A percentile compares a stretch with the other conserved stretches of the same genome.
These are phyloP conservation scores for Boletus eberwhitei DNA, from an alignment of 768 basidiomycete genomes.

Conservation along the genomic window DNA sequence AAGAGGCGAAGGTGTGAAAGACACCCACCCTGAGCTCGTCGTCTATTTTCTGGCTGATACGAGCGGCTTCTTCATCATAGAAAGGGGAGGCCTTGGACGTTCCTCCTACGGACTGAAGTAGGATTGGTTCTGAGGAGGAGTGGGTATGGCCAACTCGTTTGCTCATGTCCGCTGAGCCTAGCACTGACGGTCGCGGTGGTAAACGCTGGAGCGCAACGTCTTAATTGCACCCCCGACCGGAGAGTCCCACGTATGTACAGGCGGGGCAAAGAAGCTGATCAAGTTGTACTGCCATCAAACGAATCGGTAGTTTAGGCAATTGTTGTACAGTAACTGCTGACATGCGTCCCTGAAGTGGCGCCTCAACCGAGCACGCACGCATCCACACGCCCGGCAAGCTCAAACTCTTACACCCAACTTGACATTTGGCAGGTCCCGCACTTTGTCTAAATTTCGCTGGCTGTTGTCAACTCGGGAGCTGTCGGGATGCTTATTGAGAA, in stretches of 20 bases:
- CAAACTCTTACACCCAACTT: not conserved
- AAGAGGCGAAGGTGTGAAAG: not conserved
- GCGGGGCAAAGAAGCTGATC: slow-evolving; percentile 35
- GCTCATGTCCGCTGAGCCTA: slow-evolving; percentile 24
- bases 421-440: not conserved
- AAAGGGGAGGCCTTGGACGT: slow-evolving; percentile 30
- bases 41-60: slow-evolving; percentile 51
- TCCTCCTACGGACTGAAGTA: slow-evolving; percentile 31
- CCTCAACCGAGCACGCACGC: slow-evolving; percentile 5
- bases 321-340: slow-evolving; percentile 6
- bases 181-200: slow-evolving; percentile 12
- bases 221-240: slow-evolving; percentile 30
- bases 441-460: not conserved
- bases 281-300: slow-evolving; percentile 30
- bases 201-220: slow-evolving; percentile 20
- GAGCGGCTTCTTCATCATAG: slow-evolving; percentile 44
- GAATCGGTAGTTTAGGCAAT: slow-evolving; percentile 21
- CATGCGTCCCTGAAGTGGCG: slow-evolving; percentile 15
- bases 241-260: slow-evolving; percentile 38
- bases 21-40: slow-evolving; percentile 50
- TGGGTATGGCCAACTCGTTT: slow-evolving; percentile 28
- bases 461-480: not conserved
- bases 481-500: slow-evolving; percentile 6
- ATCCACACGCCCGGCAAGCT: not conserved
- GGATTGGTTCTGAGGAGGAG: slow-evolving; percentile 31